Base-by-base conservation (phyloP, 495 filamentous ascomycete genomes). In the Cercophora scortea region DNA sequence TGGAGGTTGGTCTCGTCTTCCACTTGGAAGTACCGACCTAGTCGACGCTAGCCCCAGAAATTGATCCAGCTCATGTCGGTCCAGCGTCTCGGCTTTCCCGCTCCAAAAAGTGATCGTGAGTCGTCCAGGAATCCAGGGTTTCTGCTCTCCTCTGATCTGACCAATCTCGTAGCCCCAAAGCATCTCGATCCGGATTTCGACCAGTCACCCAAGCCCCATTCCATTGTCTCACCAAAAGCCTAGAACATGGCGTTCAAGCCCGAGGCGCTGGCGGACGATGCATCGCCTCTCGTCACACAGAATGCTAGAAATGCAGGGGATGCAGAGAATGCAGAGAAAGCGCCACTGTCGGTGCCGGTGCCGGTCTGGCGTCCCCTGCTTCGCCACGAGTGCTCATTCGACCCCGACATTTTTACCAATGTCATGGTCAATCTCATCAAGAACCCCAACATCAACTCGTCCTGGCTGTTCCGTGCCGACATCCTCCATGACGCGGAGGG, bases 381-480 rank as follows among this genome's bases (percentile, higher is more conserved):
- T 52, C 65, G 66, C 53, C 73, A 78, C 50, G 57, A 55, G 16
- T 86, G 83, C 61, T 62, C 75, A 9, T 89, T 88, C 58, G 57
- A 74, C 4, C 75, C 78, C 3, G 66, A 75, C 36, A 68, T 78
- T 45, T 89, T 91, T 63, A 61, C 73, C 35, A 65, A 76, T 33
- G 79, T 87, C 44, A 83, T 88, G 75, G 62, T 80, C 47, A 89
- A 88, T 53, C 78, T 94, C 42, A 78, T 94, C 58, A 74, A 74
- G 44, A 95, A 95, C 65, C 90, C 91, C 8, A 94, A 95, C 54
- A 79, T 92, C 73, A 92, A 87, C 55, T 88, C 87, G 3, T 84
- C 76, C 13, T 84, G 85, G 74, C 77, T 96, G 3, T 90, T 94
- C 62, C 82, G 92, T 17, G 90, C 91, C 10, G 90, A 96, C 67